A percentile compares a stretch with the other conserved stretches of the same genome.
Evolutionary conservation across 2,329 filamentous ascomycete species (phyloP).

Genomic region (Penicillium frequentans): DNA sequence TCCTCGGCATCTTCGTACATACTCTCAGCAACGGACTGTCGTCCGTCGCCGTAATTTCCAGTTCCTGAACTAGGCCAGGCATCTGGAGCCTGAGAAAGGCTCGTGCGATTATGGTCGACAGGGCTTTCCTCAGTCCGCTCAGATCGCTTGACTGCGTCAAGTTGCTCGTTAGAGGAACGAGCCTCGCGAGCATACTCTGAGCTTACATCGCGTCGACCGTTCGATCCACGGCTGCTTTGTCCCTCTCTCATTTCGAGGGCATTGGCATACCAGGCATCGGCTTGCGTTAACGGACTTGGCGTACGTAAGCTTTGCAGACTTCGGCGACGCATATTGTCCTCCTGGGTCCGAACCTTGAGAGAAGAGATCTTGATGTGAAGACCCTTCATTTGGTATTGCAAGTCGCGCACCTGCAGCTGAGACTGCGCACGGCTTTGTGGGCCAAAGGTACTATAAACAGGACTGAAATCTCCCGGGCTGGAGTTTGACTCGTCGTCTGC

Average conservation of each 20-base stretch:
- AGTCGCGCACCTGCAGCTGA: constrained; percentile 68
- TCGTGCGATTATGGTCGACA: not conserved
- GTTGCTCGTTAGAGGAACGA: constrained; percentile 22
- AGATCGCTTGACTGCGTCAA: constrained; percentile 4
- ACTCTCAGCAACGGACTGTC: constrained; percentile 34
- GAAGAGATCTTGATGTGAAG: constrained; percentile 82
- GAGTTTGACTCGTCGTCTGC: constrained; percentile 28
- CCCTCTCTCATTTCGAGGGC: constrained; percentile 37
- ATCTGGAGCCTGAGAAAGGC: constrained; percentile 3
- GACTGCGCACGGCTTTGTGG: constrained; percentile 67
- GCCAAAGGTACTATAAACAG: constrained; percentile 35
- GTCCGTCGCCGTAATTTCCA: constrained; percentile 25
- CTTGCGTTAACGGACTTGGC: constrained; percentile 76
- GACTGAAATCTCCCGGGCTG: constrained; percentile 37
- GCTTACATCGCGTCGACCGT: constrained; percentile 35
- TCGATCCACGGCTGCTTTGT: constrained; percentile 36
- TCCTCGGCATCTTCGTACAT: constrained; percentile 47
- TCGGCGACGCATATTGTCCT: constrained; percentile 73
- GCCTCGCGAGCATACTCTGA: constrained; percentile 26
- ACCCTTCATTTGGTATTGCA: constrained; percentile 83
- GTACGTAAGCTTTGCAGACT: constrained; percentile 75
- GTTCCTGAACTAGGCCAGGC: constrained; percentile 10
- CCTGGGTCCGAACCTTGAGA: constrained; percentile 73
- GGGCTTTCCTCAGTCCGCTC: constrained; percentile 3
- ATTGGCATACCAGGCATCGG: constrained; percentile 58